phyloP scores from a whole-genome alignment of 345 rosid genomes.

The Cardamine chenopodiifolia region DNA sequence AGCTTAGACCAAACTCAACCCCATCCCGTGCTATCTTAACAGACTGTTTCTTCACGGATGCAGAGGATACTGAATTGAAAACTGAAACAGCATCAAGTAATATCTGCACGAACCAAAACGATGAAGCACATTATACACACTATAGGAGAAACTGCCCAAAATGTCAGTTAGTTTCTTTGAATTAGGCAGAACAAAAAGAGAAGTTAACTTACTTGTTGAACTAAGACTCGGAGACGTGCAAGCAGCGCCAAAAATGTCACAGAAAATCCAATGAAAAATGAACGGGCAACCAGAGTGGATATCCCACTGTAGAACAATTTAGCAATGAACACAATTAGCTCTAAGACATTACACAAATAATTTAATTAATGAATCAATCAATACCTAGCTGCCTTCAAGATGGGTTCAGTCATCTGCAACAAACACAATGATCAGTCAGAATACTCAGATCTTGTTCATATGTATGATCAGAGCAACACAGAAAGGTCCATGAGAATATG shows the following conservation, averaged over 20 bases:
- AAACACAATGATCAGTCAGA: slow-evolving; percentile 26
- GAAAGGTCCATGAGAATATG: neutral
- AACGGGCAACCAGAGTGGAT: slow-evolving; percentile 76
- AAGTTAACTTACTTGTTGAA: slow-evolving; percentile 76
- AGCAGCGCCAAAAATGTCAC: slow-evolving; percentile 74
- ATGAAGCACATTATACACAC: neutral
- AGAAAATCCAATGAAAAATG: slow-evolving; percentile 82
- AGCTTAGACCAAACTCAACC: slow-evolving; percentile 61
- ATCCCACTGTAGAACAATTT: slow-evolving; percentile 51
- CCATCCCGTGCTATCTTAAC: slow-evolving; percentile 67
- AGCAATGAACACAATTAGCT: neutral
- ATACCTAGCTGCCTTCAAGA: slow-evolving; percentile 87
- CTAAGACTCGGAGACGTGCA: slow-evolving; percentile 81
- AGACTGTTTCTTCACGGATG: slow-evolving; percentile 75
- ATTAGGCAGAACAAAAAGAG: neutral
- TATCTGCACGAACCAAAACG: slow-evolving; percentile 51
- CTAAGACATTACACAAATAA: slow-evolving; percentile 6
- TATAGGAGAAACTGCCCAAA: neutral
- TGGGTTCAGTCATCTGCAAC: slow-evolving; percentile 89
- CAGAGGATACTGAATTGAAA: slow-evolving; percentile 67
- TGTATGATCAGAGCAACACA: neutral
- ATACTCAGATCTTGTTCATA: slow-evolving; percentile 3
- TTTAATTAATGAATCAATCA: neutral
- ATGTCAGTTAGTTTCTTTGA: neutral
- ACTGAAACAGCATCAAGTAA: slow-evolving; percentile 68